These are phyloP conservation scores for Trichoderma brevicompactum DNA, from an alignment of 2,329 filamentous ascomycete species.

Conservation along the genomic window DNA sequence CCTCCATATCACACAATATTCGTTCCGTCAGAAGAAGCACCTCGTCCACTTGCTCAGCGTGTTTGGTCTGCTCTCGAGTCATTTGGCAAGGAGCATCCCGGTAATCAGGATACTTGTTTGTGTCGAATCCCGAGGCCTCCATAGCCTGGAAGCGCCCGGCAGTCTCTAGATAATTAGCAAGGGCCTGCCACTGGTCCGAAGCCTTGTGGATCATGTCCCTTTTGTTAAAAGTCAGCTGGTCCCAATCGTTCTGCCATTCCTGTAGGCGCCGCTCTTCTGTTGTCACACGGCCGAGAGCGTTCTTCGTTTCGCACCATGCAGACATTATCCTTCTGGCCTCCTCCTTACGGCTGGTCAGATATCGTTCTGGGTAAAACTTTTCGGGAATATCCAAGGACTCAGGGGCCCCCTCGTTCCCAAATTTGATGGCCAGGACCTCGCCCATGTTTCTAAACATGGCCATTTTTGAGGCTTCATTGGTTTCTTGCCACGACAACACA, in stretches of 20 bases:
- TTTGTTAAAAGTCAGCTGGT: constrained; percentile 37
- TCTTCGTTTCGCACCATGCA: constrained; percentile 43
- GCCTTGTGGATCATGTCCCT: constrained; percentile 40
- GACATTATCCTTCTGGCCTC: constrained; percentile 52
- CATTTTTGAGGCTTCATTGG: constrained; percentile 46
- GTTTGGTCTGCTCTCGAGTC: constrained; percentile 40
- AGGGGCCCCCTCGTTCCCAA: constrained; percentile 48
- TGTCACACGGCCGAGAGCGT: constrained; percentile 34
- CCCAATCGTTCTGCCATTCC: constrained; percentile 38
- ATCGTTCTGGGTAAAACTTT: constrained; percentile 60
- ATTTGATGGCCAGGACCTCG: constrained; percentile 55
- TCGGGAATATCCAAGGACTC: constrained; percentile 56
- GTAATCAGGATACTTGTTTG: constrained; percentile 46
- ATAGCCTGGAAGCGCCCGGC: constrained; percentile 45
- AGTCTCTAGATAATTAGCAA: constrained; percentile 44
- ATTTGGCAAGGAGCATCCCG: constrained; percentile 46
- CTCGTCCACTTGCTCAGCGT: constrained; percentile 40
- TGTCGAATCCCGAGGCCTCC: constrained; percentile 45
- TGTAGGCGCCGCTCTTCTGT: constrained; percentile 37
- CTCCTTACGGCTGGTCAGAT: constrained; percentile 50
- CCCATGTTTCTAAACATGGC: constrained; percentile 52
- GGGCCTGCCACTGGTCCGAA: constrained; percentile 40
- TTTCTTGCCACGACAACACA: constrained; percentile 44
- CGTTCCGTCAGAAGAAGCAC: constrained; percentile 42
- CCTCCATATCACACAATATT: constrained; percentile 43